phyloP scores from a whole-genome alignment of 2,329 filamentous ascomycete species.

The Fusarium subglutinans region DNA sequence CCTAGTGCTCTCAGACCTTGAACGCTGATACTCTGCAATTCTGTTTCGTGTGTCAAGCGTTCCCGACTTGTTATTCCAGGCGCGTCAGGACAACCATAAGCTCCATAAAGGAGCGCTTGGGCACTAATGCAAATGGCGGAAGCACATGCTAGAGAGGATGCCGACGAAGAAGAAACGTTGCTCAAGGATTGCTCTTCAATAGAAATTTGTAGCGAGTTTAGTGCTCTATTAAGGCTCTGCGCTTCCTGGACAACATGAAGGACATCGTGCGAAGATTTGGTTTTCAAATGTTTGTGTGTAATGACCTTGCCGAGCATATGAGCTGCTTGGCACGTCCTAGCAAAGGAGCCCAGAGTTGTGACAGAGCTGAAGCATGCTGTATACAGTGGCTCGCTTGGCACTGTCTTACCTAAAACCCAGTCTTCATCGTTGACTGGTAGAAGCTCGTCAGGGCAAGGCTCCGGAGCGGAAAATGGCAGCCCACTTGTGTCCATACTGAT shows the following conservation, averaged over 20 bases:
- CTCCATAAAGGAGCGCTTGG: not conserved
- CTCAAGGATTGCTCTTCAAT: not conserved
- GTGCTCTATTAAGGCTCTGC: not conserved
- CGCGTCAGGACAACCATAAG: conserved; percentile 3
- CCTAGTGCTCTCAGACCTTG: not conserved
- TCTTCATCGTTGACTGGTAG: conserved; percentile 6
- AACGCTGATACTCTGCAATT: conserved; percentile 3
- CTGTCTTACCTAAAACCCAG: not conserved
- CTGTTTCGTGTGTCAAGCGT: conserved; percentile 2
- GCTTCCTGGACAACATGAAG: not conserved
- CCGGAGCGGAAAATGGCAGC: not conserved
- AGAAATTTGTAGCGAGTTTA: not conserved
- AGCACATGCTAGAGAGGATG: not conserved
- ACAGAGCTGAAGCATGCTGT: conserved; percentile 1
- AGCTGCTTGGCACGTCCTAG: conserved; percentile 3
- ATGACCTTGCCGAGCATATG: conserved; percentile 7
- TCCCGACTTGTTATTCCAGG: not conserved
- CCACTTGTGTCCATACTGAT: not conserved
- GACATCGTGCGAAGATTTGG: not conserved
- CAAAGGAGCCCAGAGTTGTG: not conserved
- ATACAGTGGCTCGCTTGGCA: conserved; percentile 1
- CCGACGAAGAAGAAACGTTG: not conserved
- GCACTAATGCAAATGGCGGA: not conserved
- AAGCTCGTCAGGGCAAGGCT: not conserved
- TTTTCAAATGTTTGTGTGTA: not conserved